Evolutionary conservation across 176 grass and related monocot genomes (phyloP).

Genomic region (Phyllostachys edulis): DNA sequence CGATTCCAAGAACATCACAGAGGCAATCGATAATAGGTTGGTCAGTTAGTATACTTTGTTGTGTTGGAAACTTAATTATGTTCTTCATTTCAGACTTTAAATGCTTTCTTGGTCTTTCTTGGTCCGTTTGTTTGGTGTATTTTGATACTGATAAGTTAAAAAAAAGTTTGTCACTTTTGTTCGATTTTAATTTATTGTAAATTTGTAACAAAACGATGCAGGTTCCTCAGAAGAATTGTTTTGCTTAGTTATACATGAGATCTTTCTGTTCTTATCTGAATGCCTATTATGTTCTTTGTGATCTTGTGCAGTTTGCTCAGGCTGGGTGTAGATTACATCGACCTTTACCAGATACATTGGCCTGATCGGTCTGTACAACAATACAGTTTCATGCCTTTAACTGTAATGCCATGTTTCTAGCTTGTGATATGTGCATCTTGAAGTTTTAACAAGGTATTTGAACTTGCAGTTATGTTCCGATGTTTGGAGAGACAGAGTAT

Average conservation of each 20-base stretch:
- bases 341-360: constrained; percentile 98
- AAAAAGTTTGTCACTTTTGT: neutral
- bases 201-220: neutral
- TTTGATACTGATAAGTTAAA: neutral
- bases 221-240: neutral
- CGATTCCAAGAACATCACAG: constrained; percentile 60
- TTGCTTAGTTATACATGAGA: no score
- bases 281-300: neutral
- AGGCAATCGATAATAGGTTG: constrained; percentile 71
- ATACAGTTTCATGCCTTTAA: neutral
- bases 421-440: neutral
- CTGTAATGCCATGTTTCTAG: neutral
- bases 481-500: constrained; percentile 95
- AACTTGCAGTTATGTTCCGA: constrained; percentile 68
- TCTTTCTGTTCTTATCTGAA: neutral
- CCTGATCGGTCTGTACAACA: constrained; percentile 61
- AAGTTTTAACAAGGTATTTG: neutral
- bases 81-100: neutral
- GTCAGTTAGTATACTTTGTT: neutral
- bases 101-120: neutral
- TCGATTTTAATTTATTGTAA: neutral
- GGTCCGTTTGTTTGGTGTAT: neutral
- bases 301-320: constrained; percentile 52
- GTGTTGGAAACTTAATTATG: neutral
- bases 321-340: constrained; percentile 76